Conservation (phyloP, 2,329 filamentous ascomycete species). For the Talaromyces pinophilus region DNA sequence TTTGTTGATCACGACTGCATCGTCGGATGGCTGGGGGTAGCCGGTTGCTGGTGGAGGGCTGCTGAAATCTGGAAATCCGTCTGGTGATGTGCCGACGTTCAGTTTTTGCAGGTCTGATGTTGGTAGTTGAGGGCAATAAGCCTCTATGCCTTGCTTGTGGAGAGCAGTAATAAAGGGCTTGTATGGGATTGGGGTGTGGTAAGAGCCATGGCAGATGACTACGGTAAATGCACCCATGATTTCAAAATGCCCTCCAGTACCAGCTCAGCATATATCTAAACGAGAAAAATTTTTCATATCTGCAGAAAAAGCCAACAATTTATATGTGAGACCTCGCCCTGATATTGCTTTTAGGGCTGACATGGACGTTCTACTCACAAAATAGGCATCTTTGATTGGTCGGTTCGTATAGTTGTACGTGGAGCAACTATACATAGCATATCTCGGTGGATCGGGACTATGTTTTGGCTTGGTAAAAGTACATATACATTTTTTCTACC, state of each 20-base stretch:
- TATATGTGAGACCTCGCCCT: not conserved
- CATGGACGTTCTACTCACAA: not conserved
- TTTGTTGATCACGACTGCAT: constrained; percentile 16
- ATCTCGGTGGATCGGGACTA: not conserved
- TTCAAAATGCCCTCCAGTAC: not conserved
- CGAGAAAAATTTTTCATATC: too few relatives aligned
- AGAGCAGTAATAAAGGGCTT: constrained; percentile 28
- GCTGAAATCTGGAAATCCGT: constrained; percentile 21
- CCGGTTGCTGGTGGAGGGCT: constrained; percentile 31
- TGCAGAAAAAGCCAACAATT: not conserved
- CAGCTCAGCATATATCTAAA: too few relatives aligned
- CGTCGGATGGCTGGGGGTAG: constrained; percentile 29
- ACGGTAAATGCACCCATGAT: not conserved
- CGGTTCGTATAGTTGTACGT: not conserved
- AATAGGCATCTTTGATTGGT: not conserved
- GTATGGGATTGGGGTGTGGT: constrained; percentile 36
- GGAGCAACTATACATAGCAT: not conserved
- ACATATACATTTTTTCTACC: too few relatives aligned
- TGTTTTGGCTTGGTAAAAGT: too few relatives aligned
- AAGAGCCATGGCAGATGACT: constrained; percentile 28
- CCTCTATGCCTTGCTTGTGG: constrained; percentile 32
- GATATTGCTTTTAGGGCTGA: not conserved
- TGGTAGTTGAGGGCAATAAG: constrained; percentile 39
- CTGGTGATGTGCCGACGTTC: constrained; percentile 51
- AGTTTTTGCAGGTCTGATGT: constrained; percentile 56